Evolutionary conservation across 2,329 filamentous ascomycete species (phyloP).

Genomic region (Bisporella sp.): DNA sequence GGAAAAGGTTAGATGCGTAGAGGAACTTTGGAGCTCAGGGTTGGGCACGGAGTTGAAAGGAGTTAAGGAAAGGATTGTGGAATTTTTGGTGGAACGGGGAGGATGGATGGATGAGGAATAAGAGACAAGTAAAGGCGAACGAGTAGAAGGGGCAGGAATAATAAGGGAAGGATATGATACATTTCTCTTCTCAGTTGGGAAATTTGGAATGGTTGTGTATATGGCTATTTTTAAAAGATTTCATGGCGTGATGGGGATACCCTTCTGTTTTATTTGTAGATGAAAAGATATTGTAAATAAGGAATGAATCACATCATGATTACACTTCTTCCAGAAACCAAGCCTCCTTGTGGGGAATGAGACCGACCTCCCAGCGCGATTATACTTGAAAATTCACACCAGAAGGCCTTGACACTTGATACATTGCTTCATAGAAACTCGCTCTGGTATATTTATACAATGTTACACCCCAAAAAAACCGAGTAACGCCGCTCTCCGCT

Average conservation of each 20-base stretch:
- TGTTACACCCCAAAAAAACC: too few relatives aligned
- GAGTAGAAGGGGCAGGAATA: not conserved
- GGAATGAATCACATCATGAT: too few relatives aligned
- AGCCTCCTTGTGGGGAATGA: too few relatives aligned
- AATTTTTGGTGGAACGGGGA: constrained; percentile 67
- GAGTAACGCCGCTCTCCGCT: too few relatives aligned
- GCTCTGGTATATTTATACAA: too few relatives aligned
- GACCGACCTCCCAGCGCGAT: too few relatives aligned
- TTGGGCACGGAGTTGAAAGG: constrained; percentile 70
- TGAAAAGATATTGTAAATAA: too few relatives aligned
- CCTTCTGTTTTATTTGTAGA: not conserved
- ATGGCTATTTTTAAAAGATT: not conserved
- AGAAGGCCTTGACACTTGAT: too few relatives aligned
- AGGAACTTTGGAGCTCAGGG: constrained; percentile 84
- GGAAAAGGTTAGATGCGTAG: constrained; percentile 85
- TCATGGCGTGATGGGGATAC: not conserved
- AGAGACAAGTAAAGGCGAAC: not conserved
- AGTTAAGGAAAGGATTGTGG: constrained; percentile 68
- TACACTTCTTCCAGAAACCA: too few relatives aligned
- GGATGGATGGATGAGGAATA: constrained; percentile 61
- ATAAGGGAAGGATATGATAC: not conserved
- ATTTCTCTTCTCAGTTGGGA: not conserved
- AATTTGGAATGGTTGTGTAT: not conserved
- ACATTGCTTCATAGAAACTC: too few relatives aligned
- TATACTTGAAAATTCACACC: too few relatives aligned